Evolutionary conservation across 2,329 filamentous ascomycete genomes (phyloP), one percentile per base, ranked within the genome.

Genomic region (Arthroderma sp.): DNA sequence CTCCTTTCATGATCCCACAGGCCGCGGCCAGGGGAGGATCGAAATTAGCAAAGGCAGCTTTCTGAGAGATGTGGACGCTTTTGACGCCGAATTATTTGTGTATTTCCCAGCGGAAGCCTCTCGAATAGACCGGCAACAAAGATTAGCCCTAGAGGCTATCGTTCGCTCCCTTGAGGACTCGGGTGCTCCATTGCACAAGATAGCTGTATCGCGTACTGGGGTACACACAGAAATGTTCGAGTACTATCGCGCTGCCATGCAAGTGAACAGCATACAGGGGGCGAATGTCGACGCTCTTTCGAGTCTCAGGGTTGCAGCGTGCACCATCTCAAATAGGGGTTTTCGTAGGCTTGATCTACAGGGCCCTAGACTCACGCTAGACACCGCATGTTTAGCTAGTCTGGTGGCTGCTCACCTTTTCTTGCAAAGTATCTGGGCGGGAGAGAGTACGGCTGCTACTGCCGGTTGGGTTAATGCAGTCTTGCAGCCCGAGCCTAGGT

Each of bases 81-180:
- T 39, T 39, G 37, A 39, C 13, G 37, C 37, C 59, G 5, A 47
- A 66, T 7, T 61, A 35, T 0, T 66, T 65, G 37, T 65, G 63
- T 41, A 51, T 62, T 37, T 41, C 55, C 31, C 60, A 62, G 56
- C 49, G 61, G 23, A 58, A 63, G 76, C 59, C 76, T 75, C 59
- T 73, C 74, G 59, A 76, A 73, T 38, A 33, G 25, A 56, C 25
- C 39, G 35, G 49, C 49, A 21, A 17, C 37, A 39, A 39, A 39
- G 37, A n/a, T 39, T 39, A 15, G 8, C 17, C 9, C 17, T 39
- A n/a, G 37, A 39, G 13, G 13, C 37, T 15, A 5, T 6, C 3
- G 17, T 39, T n/a, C 37, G 17, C 17, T 13, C 43, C n/a, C 25
- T 17, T 13, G 21, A 56, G 13, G 37, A 38, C 23, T 53, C 51